A percentile compares a stretch with the other conserved stretches of the same genome.
phyloP scores from a whole-genome alignment of 148 eudicot genomes.

The Selenicereus undatus region DNA sequence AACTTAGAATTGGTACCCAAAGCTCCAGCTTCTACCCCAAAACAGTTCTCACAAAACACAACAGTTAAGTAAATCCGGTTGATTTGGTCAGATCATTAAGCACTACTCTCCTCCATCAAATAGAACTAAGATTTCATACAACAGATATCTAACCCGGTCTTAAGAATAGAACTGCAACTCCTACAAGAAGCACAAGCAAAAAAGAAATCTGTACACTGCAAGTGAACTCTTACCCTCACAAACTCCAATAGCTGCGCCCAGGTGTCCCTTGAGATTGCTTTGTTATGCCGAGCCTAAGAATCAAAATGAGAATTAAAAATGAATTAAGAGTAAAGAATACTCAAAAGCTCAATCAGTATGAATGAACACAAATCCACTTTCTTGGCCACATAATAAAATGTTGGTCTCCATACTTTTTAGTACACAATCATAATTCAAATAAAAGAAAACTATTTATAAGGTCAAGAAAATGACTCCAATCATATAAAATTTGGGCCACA shows the following conservation, averaged over 20 bases:
- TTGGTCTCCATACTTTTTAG: background rate
- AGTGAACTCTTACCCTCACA: conserved; percentile 57
- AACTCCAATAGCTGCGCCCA: conserved; percentile 42
- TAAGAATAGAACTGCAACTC: background rate
- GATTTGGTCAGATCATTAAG: background rate
- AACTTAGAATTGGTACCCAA: background rate
- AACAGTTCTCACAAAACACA: background rate
- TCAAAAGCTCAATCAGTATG: no score
- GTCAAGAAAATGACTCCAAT: no score
- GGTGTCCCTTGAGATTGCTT: conserved; percentile 1
- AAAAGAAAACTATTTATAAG: background rate
- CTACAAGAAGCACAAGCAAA: background rate
- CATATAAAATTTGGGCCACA: no score
- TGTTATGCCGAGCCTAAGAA: background rate
- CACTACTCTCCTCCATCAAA: background rate
- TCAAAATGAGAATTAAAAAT: background rate
- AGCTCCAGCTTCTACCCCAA: background rate
- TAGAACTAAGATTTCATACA: background rate
- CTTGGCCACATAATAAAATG: no score
- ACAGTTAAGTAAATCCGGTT: background rate
- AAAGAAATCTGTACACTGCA: background rate
- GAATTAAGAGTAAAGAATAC: background rate
- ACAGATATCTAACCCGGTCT: background rate
- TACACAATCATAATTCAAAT: background rate
- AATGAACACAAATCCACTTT: no score